Percentiles rank a stretch among this genome's conserved stretches.
phyloP scores from a whole-genome alignment of 805 yeast species.

The Candida alai region DNA sequence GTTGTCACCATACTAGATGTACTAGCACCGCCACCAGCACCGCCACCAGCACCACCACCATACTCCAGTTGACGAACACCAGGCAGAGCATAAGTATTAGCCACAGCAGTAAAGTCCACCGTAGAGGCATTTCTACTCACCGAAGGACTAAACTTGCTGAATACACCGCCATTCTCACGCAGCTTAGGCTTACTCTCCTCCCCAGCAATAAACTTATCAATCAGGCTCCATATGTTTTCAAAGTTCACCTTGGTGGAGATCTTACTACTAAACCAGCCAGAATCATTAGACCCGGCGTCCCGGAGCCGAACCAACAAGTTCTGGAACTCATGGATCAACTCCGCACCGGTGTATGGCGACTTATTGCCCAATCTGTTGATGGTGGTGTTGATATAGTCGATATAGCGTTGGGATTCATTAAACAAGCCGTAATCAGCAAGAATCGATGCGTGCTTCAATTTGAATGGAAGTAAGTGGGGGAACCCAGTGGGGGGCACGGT shows the following conservation, averaged over 20 bases:
- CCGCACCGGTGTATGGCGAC: slow-evolving; percentile 25
- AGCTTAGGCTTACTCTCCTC: slow-evolving; percentile 42
- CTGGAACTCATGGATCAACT: slow-evolving; percentile 27
- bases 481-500: slow-evolving; percentile 36
- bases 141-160: slow-evolving; percentile 68
- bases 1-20: not conserved
- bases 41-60: not conserved
- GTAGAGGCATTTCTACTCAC: slow-evolving; percentile 53
- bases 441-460: slow-evolving; percentile 62
- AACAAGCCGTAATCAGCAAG: slow-evolving; percentile 65
- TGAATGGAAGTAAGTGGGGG: slow-evolving; percentile 56
- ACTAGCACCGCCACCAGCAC: not conserved
- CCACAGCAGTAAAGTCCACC: slow-evolving; percentile 28
- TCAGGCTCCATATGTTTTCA: slow-evolving; percentile 84
- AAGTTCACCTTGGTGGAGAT: slow-evolving; percentile 53
- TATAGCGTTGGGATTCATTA: slow-evolving; percentile 57
- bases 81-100: slow-evolving; percentile 9
- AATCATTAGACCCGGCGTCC: slow-evolving; percentile 38
- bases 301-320: slow-evolving; percentile 44
- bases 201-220: slow-evolving; percentile 89
- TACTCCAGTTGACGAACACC: too few relatives aligned
- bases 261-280: slow-evolving; percentile 68
- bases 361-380: slow-evolving; percentile 28
- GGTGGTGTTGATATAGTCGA: slow-evolving; percentile 45
- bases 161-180: slow-evolving; percentile 49